Base-by-base conservation (phyloP, 352 stramenopile genomes). In the Globisporangium perplexum region DNA sequence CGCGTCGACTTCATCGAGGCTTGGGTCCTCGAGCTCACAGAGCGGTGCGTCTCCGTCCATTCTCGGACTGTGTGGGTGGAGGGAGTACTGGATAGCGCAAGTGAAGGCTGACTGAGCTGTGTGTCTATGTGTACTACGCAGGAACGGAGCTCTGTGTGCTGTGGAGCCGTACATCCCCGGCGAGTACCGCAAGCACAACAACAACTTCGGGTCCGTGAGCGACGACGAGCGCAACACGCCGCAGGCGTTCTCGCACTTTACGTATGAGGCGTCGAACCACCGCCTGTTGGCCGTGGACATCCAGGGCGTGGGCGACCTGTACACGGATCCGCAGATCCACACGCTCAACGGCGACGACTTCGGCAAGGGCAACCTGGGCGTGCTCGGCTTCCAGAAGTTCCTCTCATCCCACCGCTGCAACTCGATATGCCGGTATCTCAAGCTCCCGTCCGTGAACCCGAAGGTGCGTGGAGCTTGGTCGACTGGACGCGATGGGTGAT, bases 301-400 rank as follows among this genome's bases (percentile, higher is more conserved):
- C 62, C 95, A 98, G 63, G 95, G 95, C 41, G 90, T 98, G 6
- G 92, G 88, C 10, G 93, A 98, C 72, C 67, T 97, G 26, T 98
- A 97, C 72, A 98, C 95, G n/a, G 95, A 98, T 63, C 95, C 95
- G 24, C 95, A 90, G 64, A 90, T 95, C 54, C 84, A 88, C 68
- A 95, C 83, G n/a, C 71, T 90, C 12, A 90, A 93, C 42, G 80
- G 81, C 14, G 66, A 90, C 53, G 78, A 95, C 57, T 95, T 95
- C 63, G 86, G 86, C 39, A 95, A 94, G 55, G 86, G 86, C 39
- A 95, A 95, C 53, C 62, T 95, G 14, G 86, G 83, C 15, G 78
- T 83, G 15, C 58, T 87, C 12, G 86, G 86, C 36, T 93, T 95
- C 51, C 75, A 95, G 42, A 93, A 93, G 42, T 95, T 95, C 48